Base-by-base conservation (phyloP, 2,329 filamentous ascomycete species). In the Fusarium sp. region DNA sequence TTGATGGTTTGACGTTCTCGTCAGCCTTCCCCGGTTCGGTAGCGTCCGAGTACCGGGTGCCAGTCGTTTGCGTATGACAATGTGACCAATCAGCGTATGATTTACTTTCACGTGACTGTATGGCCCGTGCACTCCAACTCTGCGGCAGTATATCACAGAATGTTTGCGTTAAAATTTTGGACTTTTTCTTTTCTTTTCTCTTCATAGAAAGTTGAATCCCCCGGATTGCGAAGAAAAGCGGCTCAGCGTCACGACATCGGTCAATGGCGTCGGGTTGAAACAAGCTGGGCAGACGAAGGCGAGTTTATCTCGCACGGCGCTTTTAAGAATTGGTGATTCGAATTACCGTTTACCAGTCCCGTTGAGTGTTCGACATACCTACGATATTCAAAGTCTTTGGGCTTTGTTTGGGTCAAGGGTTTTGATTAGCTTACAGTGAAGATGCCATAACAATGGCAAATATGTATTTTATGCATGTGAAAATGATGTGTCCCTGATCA, bases 281-380 rank as follows among this genome's bases (percentile, higher is more conserved):
- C 81, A 82, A 76, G 83, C 69, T 82, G 86, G 87, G 87, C 78
- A 89, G 84, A 89, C 78, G 66, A 84, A 84, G 79, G 77, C 75
- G 75, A 75, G 76, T 75, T 71, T 73, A 65, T 45, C 73, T 75
- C 76, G 80, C 76, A 76, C 84, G 87, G 84, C 82, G 86, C 86
- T 88, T 88, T 80, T 81, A 88, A 89, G 87, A 89, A 89, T 88
- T 88, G 86, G 83, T 80, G 84, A 86, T 82, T 86, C 84, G 84
- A 81, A 78, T 76, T 73, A 61, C 80, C 80, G 81, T 87, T 85
- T 82, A 83, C 83, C 86, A 85, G 84, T 89, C 86, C 87, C 87
- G 87, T 89, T 88, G 85, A 87, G 86, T 84, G 83, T 80, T 84
- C 86, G 84, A 88, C 86, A 88, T 86, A 43, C 72, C 20, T 58